These are phyloP conservation scores for Collybia sordida DNA, from an alignment of 768 basidiomycete genomes.

Conservation along the genomic window DNA sequence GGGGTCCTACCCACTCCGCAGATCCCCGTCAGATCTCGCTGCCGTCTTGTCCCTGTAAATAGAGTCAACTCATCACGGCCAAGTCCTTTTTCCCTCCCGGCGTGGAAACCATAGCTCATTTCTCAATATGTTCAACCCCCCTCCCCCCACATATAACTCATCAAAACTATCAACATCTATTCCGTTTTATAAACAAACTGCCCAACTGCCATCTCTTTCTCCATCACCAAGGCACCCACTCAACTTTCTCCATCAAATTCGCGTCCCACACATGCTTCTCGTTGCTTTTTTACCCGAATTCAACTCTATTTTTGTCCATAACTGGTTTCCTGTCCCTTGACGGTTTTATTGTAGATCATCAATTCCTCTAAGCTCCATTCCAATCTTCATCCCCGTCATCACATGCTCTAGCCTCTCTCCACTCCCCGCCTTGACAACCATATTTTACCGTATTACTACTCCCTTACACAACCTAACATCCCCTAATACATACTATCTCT, in stretches of 20 bases:
- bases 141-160: too few relatives aligned
- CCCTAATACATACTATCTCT: neutral
- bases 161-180: too few relatives aligned
- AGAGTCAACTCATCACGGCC: neutral
- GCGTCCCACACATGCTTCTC: too few relatives aligned
- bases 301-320: too few relatives aligned
- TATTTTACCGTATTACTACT: neutral
- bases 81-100: neutral
- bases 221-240: neutral
- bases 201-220: neutral
- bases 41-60: neutral
- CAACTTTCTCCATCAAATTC: too few relatives aligned
- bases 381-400: neutral
- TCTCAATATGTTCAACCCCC: too few relatives aligned
- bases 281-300: too few relatives aligned
- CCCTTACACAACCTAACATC: too few relatives aligned
- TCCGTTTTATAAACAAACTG: too few relatives aligned
- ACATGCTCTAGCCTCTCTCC: neutral
- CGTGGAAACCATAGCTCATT: too few relatives aligned
- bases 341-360: too few relatives aligned
- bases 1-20: slow-evolving; percentile 25
- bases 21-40: slow-evolving; percentile 22
- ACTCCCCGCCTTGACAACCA: neutral
- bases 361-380: neutral
- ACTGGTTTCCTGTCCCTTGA: too few relatives aligned